phyloP scores from a whole-genome alignment of 306 rosid genomes.

The Vigna unguiculata region DNA sequence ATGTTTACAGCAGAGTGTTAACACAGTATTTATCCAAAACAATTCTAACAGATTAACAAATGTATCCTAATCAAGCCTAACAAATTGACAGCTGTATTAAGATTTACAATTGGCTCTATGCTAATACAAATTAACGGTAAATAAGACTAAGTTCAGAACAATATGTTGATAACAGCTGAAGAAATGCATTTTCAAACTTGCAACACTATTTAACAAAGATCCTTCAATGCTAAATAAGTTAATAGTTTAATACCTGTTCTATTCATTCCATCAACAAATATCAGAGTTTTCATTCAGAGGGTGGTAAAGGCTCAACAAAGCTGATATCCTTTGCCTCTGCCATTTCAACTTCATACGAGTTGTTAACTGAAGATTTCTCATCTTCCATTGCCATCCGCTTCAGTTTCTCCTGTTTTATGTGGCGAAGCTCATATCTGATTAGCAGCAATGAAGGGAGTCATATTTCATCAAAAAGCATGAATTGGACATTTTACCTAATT shows the following conservation, averaged over 20 bases:
- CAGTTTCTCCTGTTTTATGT: conserved; percentile 65
- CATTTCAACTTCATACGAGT: conserved; percentile 80
- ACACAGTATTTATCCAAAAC: no score
- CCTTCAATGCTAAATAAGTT: conserved; percentile 9
- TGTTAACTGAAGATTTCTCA: conserved; percentile 58
- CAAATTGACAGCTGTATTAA: no score
- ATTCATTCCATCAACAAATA: conserved; percentile 31
- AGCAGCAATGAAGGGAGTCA: conserved; percentile 19
- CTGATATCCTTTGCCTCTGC: conserved; percentile 63
- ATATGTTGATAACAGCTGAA: conserved; percentile 16
- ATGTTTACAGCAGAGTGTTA: no score
- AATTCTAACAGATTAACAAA: no score
- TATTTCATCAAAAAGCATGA: conserved; percentile 18
- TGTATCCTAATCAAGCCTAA: no score
- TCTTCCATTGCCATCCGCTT: conserved; percentile 64
- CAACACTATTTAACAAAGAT: background rate
- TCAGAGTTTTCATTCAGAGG: conserved; percentile 46
- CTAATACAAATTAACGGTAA: background rate
- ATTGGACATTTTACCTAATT: conserved; percentile 18
- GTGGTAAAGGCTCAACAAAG: conserved; percentile 46
- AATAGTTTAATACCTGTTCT: conserved; percentile 30
- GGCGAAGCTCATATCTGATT: conserved; percentile 81
- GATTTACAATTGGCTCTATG: no score
- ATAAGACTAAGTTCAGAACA: conserved; percentile 21
- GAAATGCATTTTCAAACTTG: conserved; percentile 4